Evolutionary conservation across 768 basidiomycete species (phyloP).

Genomic region (Ramaria sp.): DNA sequence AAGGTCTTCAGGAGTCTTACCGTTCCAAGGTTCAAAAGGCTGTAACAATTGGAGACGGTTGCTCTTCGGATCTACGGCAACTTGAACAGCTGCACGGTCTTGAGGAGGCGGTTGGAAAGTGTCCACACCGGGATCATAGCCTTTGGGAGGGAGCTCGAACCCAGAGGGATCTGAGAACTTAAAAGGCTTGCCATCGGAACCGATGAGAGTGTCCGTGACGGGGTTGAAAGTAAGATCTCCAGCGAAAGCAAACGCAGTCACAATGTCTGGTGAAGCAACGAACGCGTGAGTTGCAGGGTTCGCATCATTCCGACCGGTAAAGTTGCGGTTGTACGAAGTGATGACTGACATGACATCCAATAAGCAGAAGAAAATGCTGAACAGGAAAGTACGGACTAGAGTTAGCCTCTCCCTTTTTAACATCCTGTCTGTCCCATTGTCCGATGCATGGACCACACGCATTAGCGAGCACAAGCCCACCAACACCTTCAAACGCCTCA

Average conservation of each 20-base stretch:
- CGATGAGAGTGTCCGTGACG: conserved; percentile 77
- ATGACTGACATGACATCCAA: conserved; percentile 58
- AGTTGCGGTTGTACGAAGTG: conserved; percentile 99
- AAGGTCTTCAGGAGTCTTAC: conserved; percentile 79
- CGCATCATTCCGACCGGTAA: conserved; percentile 98
- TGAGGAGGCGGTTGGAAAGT: conserved; percentile 93
- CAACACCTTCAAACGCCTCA: conserved; percentile 72
- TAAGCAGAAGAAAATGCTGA: background rate
- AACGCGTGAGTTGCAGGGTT: conserved; percentile 98
- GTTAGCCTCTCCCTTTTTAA: conserved; percentile 94
- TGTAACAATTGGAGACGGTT: conserved; percentile 86
- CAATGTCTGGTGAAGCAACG: conserved; percentile 88
- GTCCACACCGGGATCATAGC: conserved; percentile 94
- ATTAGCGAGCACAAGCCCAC: conserved; percentile 92
- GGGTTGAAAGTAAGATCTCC: conserved; percentile 97
- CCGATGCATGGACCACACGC: conserved; percentile 99
- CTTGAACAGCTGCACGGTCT: conserved; percentile 73
- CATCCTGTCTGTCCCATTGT: conserved; percentile 96
- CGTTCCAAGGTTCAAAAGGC: conserved; percentile 90
- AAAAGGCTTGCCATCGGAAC: conserved; percentile 91
- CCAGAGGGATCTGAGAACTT: conserved; percentile 91
- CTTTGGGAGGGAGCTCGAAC: conserved; percentile 85
- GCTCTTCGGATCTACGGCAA: conserved; percentile 75
- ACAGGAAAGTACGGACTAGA: conserved; percentile 53
- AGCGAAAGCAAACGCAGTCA: conserved; percentile 94